phyloP scores from a whole-genome alignment of 2,329 filamentous ascomycete species.

The Daldinia sp. region DNA sequence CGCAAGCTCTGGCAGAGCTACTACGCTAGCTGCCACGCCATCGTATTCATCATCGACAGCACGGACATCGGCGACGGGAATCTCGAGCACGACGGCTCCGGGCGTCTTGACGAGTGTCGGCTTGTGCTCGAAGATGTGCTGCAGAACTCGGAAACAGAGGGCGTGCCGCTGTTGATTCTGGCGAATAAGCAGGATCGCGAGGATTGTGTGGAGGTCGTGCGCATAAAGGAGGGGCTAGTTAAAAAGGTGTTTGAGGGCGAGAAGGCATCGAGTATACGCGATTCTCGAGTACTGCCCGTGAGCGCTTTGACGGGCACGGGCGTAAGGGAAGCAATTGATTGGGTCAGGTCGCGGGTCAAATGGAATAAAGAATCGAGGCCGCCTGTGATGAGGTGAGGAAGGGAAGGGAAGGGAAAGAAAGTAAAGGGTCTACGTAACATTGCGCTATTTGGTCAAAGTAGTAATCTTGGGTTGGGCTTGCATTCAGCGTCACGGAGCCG shows the following conservation, averaged over 20 bases:
- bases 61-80: constrained; percentile 89
- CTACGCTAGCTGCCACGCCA: constrained; percentile 92
- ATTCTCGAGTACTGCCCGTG: constrained; percentile 89
- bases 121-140: constrained; percentile 90
- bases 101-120: constrained; percentile 85
- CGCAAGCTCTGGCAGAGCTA: constrained; percentile 95
- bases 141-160: constrained; percentile 85
- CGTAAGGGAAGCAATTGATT: constrained; percentile 95
- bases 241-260: constrained; percentile 96
- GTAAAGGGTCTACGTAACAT: constrained; percentile 5
- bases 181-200: constrained; percentile 98
- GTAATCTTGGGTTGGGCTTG: constrained; percentile 27
- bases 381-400: constrained; percentile 82
- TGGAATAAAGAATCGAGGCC: constrained; percentile 96
- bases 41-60: constrained; percentile 97
- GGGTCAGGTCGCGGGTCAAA: constrained; percentile 88
- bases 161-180: constrained; percentile 88
- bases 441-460: constrained; percentile 29
- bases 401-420: background rate
- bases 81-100: constrained; percentile 61
- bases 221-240: constrained; percentile 96
- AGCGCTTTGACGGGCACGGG: constrained; percentile 89
- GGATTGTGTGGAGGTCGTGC: constrained; percentile 95
- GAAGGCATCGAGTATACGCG: constrained; percentile 83
- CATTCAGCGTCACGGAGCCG: constrained; percentile 43